Percentiles rank a stretch among this genome's conserved stretches.
Conservation (phyloP, 2,329 filamentous ascomycete species). For the Neofusicoccum cordaticola region DNA sequence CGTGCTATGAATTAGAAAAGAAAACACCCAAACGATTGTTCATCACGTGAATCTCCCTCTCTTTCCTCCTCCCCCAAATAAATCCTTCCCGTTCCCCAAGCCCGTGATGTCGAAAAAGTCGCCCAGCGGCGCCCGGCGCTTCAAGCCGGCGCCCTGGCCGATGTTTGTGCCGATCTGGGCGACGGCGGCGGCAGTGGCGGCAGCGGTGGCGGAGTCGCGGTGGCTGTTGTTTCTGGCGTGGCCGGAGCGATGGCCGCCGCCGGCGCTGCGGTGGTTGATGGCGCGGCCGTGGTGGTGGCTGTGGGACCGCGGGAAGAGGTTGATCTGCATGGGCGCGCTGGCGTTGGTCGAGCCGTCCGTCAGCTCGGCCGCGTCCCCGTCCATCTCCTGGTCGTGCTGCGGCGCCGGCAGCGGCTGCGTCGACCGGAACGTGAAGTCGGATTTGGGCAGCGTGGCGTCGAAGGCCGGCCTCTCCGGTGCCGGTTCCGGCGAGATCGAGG, state of each 20-base stretch:
- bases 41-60: constrained; percentile 35
- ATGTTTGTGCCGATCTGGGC: constrained; percentile 33
- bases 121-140: constrained; percentile 69
- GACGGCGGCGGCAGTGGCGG: neutral
- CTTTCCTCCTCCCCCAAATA: constrained; percentile 35
- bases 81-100: constrained; percentile 60
- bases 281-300: constrained; percentile 42
- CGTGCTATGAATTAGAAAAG: neutral
- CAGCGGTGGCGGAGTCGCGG: neutral
- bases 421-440: constrained; percentile 67
- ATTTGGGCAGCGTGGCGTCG: constrained; percentile 29
- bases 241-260: constrained; percentile 20
- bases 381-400: constrained; percentile 53
- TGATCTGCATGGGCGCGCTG: constrained; percentile 20
- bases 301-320: constrained; percentile 24
- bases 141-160: constrained; percentile 65
- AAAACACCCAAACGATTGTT: neutral
- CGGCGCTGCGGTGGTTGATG: constrained; percentile 31
- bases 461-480: constrained; percentile 7
- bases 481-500: constrained; percentile 15
- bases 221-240: constrained; percentile 10
- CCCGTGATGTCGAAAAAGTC: constrained; percentile 73
- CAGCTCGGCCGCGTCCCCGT: constrained; percentile 54
- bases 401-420: constrained; percentile 54
- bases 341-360: constrained; percentile 40